Evolutionary conservation across 2,329 filamentous ascomycete genomes (phyloP), one percentile per base, ranked within the genome.

Genomic region (Triangularia setosa): DNA sequence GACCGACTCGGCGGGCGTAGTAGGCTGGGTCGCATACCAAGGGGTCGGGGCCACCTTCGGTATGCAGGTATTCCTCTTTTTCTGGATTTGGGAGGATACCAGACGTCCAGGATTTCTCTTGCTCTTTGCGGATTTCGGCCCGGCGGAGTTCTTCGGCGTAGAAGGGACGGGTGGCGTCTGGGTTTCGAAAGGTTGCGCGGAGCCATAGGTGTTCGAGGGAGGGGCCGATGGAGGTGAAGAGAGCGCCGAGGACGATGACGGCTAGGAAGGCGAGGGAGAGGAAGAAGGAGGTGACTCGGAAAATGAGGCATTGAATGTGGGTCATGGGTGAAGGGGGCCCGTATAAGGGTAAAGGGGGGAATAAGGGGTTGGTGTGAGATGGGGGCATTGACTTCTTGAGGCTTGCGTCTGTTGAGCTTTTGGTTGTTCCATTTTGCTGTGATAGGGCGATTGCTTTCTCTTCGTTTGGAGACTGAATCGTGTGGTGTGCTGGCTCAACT

Each of bases 1-100:
- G 83, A 0, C 94, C 94, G 14, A 97, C 92, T 12, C 93, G 83
- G 21, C 91, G 84, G 1, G 94, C 93, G 73, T 98, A 97, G 74
- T 97, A 95, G 2, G 84, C 84, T 21, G 93, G 86, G 71, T 97
- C 90, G 72, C 90, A 92, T 7, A 91, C 77, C 7, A 97, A 79
- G 2, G 86, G 88, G 75, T 97, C 94, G 6, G 84, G 85, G 0
- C 93, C 93, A 16, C 92, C 92, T 76, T 95, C 92, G 1, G 89
- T 87, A 0, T 92, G 91, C 1, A 86, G 76, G 69, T 86, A 96
- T 11, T 77, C 73, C 21, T 76, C 70, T 24, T 64, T 64, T n/a
- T 75, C 80, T 69, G 28, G 4, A 23, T 73, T 77, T 11, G 40
- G n/a, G 11, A n/a, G 40, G 8, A 9, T 4, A 33, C 83, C 81